Evolutionary conservation across 768 basidiomycete species (phyloP).

Genomic region (Leccinellum luteum): DNA sequence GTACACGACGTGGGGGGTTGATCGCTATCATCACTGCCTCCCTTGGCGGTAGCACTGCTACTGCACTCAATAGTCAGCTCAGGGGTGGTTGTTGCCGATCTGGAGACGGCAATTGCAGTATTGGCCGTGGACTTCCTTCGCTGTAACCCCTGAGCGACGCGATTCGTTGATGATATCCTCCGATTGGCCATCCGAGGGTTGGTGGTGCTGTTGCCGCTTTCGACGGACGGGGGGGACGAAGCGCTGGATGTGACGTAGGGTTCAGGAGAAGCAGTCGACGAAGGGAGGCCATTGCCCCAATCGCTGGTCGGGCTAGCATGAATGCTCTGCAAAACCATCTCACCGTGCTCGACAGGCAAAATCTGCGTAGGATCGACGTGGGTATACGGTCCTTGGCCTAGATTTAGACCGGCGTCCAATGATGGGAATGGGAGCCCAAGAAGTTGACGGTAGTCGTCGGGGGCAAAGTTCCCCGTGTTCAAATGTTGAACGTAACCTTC

Average conservation of each 20-base stretch:
- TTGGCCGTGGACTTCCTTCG: conserved; percentile 47
- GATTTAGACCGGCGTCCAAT: conserved; percentile 40
- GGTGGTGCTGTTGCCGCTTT: conserved; percentile 38
- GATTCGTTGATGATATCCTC: conserved; percentile 67
- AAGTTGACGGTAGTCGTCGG: conserved; percentile 65
- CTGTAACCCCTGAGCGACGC: conserved; percentile 52
- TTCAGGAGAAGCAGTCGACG: conserved; percentile 73
- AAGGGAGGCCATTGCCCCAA: conserved; percentile 72
- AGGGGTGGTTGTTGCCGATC: conserved; percentile 67
- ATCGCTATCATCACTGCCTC: conserved; percentile 63
- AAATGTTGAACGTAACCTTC: conserved; percentile 67
- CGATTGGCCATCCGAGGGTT: conserved; percentile 38
- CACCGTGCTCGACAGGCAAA: conserved; percentile 42
- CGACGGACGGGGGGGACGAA: conserved; percentile 69
- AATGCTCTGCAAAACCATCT: conserved; percentile 47
- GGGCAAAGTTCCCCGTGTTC: conserved; percentile 46
- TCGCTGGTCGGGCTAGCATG: conserved; percentile 82
- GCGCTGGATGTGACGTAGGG: conserved; percentile 67
- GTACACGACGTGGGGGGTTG: conserved; percentile 81
- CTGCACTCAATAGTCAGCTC: conserved; percentile 43
- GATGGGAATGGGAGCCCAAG: conserved; percentile 64
- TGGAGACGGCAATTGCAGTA: conserved; percentile 30
- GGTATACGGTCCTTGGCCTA: conserved; percentile 56
- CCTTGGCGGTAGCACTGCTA: conserved; percentile 34
- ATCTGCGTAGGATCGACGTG: conserved; percentile 95